These are phyloP conservation scores for Lodderomyces oxycetoniae DNA, from an alignment of 1,139 yeast genomes.

Conservation along the genomic window DNA sequence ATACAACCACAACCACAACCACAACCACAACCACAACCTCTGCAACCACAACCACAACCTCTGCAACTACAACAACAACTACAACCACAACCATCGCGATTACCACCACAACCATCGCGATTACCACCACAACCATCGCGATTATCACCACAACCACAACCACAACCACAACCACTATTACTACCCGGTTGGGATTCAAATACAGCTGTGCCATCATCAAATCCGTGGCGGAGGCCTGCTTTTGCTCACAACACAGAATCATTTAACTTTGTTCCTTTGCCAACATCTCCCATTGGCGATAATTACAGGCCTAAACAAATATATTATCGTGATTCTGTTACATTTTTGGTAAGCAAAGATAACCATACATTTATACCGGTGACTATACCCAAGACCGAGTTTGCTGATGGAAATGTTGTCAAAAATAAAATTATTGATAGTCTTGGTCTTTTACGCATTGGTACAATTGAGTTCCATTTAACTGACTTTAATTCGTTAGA, in stretches of 20 bases:
- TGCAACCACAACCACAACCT: too few species aligned
- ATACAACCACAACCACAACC: too few species aligned
- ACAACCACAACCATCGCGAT: too few species aligned
- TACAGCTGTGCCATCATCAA: too few species aligned
- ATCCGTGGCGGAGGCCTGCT: background rate
- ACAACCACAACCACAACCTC: too few species aligned
- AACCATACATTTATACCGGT: conserved; percentile 50
- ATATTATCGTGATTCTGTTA: conserved; percentile 8
- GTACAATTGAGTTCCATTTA: conserved; percentile 50
- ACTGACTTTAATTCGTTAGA: conserved; percentile 66
- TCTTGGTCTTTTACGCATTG: conserved; percentile 39
- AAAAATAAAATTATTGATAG: conserved; percentile 37
- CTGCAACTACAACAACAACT: too few species aligned
- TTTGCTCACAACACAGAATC: background rate
- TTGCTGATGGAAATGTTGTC: conserved; percentile 18
- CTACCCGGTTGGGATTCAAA: too few species aligned
- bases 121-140: too few species aligned
- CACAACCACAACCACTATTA: too few species aligned
- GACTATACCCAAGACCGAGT: conserved; percentile 19
- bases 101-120: too few species aligned
- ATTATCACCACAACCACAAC: too few species aligned
- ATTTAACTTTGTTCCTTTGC: background rate
- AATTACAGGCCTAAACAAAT: conserved; percentile 27
- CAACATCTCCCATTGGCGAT: conserved; percentile 17
- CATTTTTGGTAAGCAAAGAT: conserved; percentile 56